Evolutionary conservation across 345 rosid genomes (phyloP).

Genomic region (Populus nigra): DNA sequence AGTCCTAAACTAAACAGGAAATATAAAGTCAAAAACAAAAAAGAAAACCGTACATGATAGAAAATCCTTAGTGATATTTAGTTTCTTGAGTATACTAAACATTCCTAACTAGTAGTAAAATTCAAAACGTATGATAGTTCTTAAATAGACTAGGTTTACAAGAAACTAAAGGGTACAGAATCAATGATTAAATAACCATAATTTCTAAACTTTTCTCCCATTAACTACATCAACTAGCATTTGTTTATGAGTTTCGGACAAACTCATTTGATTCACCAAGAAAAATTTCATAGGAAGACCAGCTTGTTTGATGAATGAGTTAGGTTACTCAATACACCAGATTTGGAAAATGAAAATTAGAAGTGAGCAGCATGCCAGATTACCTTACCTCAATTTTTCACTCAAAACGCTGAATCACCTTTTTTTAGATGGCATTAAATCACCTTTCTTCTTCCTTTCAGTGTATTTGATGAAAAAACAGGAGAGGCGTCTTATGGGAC

Average conservation of each 20-base stretch:
- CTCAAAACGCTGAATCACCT: not conserved
- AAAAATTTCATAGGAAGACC: not conserved
- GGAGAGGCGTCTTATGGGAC: not conserved
- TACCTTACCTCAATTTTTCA: not conserved
- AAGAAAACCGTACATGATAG: not conserved
- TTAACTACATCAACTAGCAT: not conserved
- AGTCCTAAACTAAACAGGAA: not conserved
- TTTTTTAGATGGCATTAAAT: not conserved
- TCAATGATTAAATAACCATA: not conserved
- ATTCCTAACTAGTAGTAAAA: not conserved
- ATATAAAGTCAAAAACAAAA: not conserved
- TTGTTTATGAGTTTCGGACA: not conserved
- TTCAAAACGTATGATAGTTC: not conserved
- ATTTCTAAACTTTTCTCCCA: not conserved
- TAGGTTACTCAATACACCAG: not conserved
- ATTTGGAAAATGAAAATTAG: not conserved
- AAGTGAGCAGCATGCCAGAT: not conserved
- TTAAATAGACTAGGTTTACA: not conserved
- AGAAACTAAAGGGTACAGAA: not conserved
- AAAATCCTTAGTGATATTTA: not conserved
- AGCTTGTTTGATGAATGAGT: not conserved
- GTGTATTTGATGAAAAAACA: not conserved
- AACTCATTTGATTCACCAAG: not conserved
- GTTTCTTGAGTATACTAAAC: not conserved
- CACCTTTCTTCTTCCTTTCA: not conserved